Evolutionary conservation across 2,329 filamentous ascomycete species (phyloP).

Genomic region (Delphinella strobiligena): DNA sequence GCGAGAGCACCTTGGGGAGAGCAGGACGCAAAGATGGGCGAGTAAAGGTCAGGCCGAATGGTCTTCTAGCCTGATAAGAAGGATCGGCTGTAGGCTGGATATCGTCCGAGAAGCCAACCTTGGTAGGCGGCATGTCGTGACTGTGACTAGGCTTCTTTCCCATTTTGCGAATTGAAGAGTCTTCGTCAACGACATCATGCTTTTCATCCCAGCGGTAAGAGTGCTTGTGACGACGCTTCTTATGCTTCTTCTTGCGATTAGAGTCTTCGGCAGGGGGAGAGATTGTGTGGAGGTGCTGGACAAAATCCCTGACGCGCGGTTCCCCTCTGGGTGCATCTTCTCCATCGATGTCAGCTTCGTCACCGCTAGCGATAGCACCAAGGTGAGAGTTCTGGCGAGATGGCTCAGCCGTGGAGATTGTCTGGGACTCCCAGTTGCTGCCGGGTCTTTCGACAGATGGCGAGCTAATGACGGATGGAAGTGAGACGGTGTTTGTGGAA

Average conservation of each 20-base stretch:
- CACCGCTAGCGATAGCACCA: constrained; percentile 35
- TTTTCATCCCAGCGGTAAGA: constrained; percentile 24
- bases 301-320: constrained; percentile 38
- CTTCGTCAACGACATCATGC: constrained; percentile 16
- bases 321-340: constrained; percentile 21
- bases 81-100: constrained; percentile 15
- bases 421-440: constrained; percentile 25
- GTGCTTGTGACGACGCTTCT: constrained; percentile 34
- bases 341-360: constrained; percentile 43
- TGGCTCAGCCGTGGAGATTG: constrained; percentile 4
- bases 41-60: constrained; percentile 47
- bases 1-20: constrained; percentile 54
- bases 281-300: constrained; percentile 10
- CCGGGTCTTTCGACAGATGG: constrained; percentile 29
- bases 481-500: constrained; percentile 48
- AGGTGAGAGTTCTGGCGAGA: constrained; percentile 26
- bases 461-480: constrained; percentile 32
- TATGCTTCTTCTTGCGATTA: constrained; percentile 30
- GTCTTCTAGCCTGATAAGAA: constrained; percentile 5
- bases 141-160: constrained; percentile 11
- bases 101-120: constrained; percentile 30
- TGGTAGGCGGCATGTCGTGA: constrained; percentile 10
- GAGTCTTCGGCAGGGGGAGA: constrained; percentile 16
- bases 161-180: constrained; percentile 6
- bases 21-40: constrained; percentile 40